Percentiles rank a stretch among this genome's conserved stretches.
Evolutionary conservation across 73 alveolate genomes (phyloP).

Genomic region (Stentor roeselii): DNA sequence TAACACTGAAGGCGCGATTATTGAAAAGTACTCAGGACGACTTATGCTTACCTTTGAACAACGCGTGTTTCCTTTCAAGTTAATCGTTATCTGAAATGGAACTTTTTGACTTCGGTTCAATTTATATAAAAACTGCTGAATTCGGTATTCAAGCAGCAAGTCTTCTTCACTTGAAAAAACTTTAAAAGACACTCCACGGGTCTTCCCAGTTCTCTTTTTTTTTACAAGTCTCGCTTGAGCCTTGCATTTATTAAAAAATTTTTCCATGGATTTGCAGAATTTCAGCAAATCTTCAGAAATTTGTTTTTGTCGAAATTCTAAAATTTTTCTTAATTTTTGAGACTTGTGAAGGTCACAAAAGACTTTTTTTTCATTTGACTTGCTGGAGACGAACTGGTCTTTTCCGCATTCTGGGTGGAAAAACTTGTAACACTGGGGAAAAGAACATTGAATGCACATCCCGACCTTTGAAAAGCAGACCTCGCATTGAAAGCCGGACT

Average conservation of each 20-base stretch:
- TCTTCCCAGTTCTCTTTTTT: not conserved
- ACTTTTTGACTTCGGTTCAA: not conserved
- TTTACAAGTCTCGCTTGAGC: not conserved
- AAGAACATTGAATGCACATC: constrained; percentile 6
- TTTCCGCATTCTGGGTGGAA: not conserved
- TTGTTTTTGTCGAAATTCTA: not conserved
- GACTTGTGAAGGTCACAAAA: not conserved
- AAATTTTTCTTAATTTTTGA: not conserved
- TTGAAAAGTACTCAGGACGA: not conserved
- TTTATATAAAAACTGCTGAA: not conserved
- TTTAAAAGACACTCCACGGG: not conserved
- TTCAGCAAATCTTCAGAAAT: not conserved
- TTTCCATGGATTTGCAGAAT: not conserved
- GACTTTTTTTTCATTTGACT: not conserved
- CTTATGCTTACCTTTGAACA: not conserved
- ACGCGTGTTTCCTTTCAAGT: not conserved
- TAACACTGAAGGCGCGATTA: not conserved
- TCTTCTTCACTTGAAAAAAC: not conserved
- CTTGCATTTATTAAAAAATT: not conserved
- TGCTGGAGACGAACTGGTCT: not conserved
- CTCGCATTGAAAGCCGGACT: not conserved
- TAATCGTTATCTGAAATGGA: not conserved
- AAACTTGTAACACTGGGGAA: too few relatives aligned
- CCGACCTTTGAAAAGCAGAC: not conserved
- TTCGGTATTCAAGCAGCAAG: not conserved